Base-by-base conservation (phyloP, 345 rosid species). In the Rhodomyrtus tomentosa region DNA sequence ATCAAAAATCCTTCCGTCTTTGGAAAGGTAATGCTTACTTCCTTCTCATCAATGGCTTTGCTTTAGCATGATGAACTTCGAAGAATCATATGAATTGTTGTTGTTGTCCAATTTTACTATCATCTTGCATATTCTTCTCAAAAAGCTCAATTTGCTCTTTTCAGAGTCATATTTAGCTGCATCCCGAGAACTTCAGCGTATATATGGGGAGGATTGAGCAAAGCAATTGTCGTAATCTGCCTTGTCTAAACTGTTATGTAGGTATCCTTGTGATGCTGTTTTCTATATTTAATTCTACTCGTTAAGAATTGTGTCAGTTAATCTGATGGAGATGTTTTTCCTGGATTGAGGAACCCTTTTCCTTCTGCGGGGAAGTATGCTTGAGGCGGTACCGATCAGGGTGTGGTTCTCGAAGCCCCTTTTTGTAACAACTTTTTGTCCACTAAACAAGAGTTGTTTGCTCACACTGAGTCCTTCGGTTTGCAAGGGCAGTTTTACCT, bases 111-210 rank as follows among this genome's bases (percentile, higher is more conserved):
- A 36, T 68, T 36, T 68, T 68, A 18, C 45, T 20, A 5, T 18
- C 79, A 68, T 68, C 79, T 81, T 49, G 38, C 40, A n/a, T 50
- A 13, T 24, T 48, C 42, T 18, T 50, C 56, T 51, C 14, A 36
- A 45, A 12, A 52, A 6, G 50, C 22, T 83, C 36, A 21, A 15
- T 20, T 84, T 52, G 18, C 55, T 36, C 7, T 82, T 87, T 48
- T 22, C 93, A 96, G 98, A 96, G 84, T 96, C 99, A 49, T 96
- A 91, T 88, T 94, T 93, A 90, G 99, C 98, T 4, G 99, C 99
- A 24, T 95, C 96, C 20, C 89, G 96, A 4, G 98, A 95, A 90
- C 98, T 96, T 85, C 96, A 95, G 87, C 95, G 98, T 51, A 95
- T 96, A 50, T 95, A 95, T 85, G 98, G 96, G 74, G 93, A 92